A percentile compares a stretch with the other conserved stretches of the same genome.
phyloP scores from a whole-genome alignment of 164 flowering plant species.

The Akebia trifoliata region DNA sequence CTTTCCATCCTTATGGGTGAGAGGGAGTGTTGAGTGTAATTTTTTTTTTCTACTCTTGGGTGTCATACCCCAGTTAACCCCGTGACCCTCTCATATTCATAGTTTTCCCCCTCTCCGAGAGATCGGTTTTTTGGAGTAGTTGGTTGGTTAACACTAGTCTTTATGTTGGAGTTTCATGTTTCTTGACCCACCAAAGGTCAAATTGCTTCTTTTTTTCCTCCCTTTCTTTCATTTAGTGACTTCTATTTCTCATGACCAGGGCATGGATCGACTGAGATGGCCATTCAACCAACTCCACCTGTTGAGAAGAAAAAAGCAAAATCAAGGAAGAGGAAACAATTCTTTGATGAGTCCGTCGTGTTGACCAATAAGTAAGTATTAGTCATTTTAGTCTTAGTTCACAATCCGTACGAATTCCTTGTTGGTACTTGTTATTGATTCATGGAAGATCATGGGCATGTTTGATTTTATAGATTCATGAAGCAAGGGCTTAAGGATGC shows the following conservation, averaged over 20 bases:
- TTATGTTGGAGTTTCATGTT: constrained; percentile 1
- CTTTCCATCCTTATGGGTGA: no score
- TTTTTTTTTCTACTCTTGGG: no score
- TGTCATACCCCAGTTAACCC: no score
- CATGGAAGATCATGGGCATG: neutral
- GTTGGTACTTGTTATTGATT: constrained; percentile 13
- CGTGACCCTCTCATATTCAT: no score
- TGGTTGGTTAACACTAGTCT: no score
- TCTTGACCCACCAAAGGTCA: neutral
- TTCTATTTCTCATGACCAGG: constrained; percentile 25
- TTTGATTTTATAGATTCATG: constrained; percentile 41
- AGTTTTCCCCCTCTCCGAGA: no score
- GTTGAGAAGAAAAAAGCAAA: constrained; percentile 33
- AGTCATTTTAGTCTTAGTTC: neutral
- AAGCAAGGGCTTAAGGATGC: constrained; percentile 45
- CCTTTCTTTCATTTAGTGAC: neutral
- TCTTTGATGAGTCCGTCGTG: constrained; percentile 47
- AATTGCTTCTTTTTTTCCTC: no score
- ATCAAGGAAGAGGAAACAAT: constrained; percentile 45
- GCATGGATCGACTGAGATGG: constrained; percentile 36
- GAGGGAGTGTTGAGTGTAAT: no score
- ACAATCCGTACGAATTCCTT: constrained; percentile 2
- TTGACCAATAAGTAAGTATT: constrained; percentile 56
- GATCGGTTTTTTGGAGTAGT: no score
- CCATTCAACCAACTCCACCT: constrained; percentile 51